phyloP scores from a whole-genome alignment of 805 yeast genomes.

The Saccharomycopsis synnaedendra region DNA sequence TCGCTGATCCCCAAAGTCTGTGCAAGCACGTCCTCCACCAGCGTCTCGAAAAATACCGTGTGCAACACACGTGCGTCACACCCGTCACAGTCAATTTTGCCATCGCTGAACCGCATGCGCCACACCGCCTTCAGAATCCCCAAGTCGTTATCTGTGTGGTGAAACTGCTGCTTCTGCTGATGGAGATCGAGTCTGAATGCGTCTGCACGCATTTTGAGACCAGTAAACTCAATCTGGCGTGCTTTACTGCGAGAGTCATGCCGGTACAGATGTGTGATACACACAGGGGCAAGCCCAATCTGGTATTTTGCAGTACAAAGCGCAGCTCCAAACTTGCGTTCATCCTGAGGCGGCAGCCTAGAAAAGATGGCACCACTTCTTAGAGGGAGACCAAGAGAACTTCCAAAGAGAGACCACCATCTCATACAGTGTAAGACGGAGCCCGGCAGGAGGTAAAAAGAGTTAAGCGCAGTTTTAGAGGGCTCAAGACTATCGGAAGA shows the following conservation, averaged over 20 bases:
- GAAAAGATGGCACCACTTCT: slow-evolving; percentile 62
- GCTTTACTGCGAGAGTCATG: slow-evolving; percentile 33
- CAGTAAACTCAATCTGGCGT: slow-evolving; percentile 36
- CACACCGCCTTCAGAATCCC: slow-evolving; percentile 32
- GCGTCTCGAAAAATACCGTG: slow-evolving; percentile 50
- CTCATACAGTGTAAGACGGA: slow-evolving; percentile 51
- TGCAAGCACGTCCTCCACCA: slow-evolving; percentile 32
- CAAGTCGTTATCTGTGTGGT: slow-evolving; percentile 32
- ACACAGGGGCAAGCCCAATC: slow-evolving; percentile 54
- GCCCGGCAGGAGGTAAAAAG: slow-evolving; percentile 65
- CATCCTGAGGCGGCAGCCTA: slow-evolving; percentile 19
- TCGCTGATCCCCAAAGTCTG: slow-evolving; percentile 22
- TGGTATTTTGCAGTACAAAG: slow-evolving; percentile 66
- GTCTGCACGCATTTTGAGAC: slow-evolving; percentile 48
- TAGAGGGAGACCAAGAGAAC: slow-evolving; percentile 70
- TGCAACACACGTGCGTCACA: slow-evolving; percentile 60
- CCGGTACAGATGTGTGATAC: slow-evolving; percentile 59
- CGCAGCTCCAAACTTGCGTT: slow-evolving; percentile 53
- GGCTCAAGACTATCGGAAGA: background rate
- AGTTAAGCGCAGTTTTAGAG: slow-evolving; percentile 33
- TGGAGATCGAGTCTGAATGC: slow-evolving; percentile 50
- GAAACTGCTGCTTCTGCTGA: slow-evolving; percentile 34
- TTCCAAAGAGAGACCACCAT: slow-evolving; percentile 78
- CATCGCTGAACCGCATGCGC: slow-evolving; percentile 50
- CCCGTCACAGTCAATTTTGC: slow-evolving; percentile 56